Evolutionary conservation across 257 asterid species (phyloP).

Genomic region (Plantago major): DNA sequence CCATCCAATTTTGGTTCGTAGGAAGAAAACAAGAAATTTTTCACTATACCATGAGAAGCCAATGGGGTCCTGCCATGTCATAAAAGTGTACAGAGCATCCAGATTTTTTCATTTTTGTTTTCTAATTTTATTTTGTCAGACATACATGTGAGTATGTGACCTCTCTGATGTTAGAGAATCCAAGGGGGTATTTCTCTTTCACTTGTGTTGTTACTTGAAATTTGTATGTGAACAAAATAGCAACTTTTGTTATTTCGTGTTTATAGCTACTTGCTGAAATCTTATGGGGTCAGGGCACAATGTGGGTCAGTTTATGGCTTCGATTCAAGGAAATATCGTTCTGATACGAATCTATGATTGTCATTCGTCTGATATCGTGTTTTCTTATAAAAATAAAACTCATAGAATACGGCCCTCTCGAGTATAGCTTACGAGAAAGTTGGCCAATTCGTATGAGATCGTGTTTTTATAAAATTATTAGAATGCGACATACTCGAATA

Average conservation of each 20-base stretch:
- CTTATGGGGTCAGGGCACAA: too few species aligned
- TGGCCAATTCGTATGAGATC: too few species aligned
- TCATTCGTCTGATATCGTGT: too few species aligned
- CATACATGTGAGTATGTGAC: slow-evolving; percentile 42
- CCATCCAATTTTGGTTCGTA: slow-evolving; percentile 3
- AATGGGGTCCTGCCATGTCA: slow-evolving; percentile 29
- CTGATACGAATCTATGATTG: too few species aligned
- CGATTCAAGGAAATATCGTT: too few species aligned
- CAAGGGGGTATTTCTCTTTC: slow-evolving; percentile 17
- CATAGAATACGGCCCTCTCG: too few species aligned
- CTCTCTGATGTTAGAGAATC: slow-evolving; percentile 28
- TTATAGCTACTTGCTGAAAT: not conserved
- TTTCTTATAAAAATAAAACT: too few species aligned
- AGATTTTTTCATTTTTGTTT: slow-evolving; percentile 3
- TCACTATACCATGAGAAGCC: slow-evolving; percentile 22
- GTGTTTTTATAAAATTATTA: too few species aligned
- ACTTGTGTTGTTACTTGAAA: not conserved
- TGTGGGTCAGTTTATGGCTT: too few species aligned
- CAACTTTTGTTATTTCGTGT: not conserved
- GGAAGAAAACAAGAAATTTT: slow-evolving; percentile 8
- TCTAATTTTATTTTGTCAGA: slow-evolving; percentile 31
- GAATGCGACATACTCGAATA: too few species aligned
- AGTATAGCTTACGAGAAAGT: not conserved
- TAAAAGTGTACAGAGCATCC: slow-evolving; percentile 19
- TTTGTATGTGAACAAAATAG: not conserved